Base-by-base conservation (phyloP, 192 early-diverging fungal genomes). In the Backusella sp. region DNA sequence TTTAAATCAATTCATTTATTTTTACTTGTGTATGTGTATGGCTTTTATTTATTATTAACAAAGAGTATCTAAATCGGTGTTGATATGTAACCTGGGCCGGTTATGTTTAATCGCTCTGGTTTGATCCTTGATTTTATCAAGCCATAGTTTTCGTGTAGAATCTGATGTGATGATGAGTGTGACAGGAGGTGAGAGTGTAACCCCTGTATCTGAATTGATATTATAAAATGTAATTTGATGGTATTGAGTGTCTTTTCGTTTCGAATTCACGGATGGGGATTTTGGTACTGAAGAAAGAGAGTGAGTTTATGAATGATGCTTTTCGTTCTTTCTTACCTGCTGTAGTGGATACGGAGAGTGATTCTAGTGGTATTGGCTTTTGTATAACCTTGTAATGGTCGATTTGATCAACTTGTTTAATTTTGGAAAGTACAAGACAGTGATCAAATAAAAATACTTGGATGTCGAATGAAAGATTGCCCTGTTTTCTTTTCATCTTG, bases 381-480 rank as follows among this genome's bases (percentile, higher is more conserved):
- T 84, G 84, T 67, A 88, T 83, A 6, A 92, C 87, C 62, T 90
- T 91, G 76, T 86, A 90, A 71, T 90, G 86, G 65, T 89, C 90
- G 2, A 85, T 79, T 28, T 86, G 82, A 70, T 88, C 82, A 37
- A 83, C 82, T 23, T 84, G 83, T 82, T 91, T 94, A 59, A 86
- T 84, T 77, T 90, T 93, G 71, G 91, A 88, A 81, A 94, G 86
- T 28, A 95, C 80, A 30, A 95, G 77, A 79, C 90, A 88, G 83
- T 98, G 94, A 83, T 99, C 97, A 65, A 99, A 93, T 62, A 98
- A 79, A 76, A 95, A 93, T 26, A 97, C 90, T 67, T 88, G 86
- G 12, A 97, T 76, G 4, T 62, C 56, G 21, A 62, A 62, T 12
- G 67, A 46, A 66, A 85, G 85, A 65, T 79, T 76, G 0, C 56